These are phyloP conservation scores for Exophiala dermatitidis DNA, from an alignment of 2,329 filamentous ascomycete species.

Conservation along the genomic window DNA sequence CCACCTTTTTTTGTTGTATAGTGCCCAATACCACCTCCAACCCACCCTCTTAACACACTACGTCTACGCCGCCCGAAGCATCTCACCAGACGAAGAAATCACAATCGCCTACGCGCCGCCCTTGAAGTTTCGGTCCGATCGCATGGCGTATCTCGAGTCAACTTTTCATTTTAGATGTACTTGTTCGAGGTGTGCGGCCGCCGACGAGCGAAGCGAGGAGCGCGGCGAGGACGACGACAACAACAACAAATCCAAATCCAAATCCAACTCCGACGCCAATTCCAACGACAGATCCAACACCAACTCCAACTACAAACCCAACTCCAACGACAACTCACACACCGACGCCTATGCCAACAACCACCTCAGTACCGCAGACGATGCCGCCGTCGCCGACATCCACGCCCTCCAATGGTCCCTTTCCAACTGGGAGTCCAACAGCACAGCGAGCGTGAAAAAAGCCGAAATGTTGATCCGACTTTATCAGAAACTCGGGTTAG, in stretches of 20 bases:
- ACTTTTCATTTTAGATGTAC: conserved; percentile 21
- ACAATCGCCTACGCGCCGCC: conserved; percentile 67
- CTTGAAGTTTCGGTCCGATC: conserved; percentile 3
- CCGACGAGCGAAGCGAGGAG: conserved; percentile 1
- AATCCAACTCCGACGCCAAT: neutral
- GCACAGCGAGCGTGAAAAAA: conserved; percentile 16
- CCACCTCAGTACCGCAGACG: too few relatives aligned
- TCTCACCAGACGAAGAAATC: conserved; percentile 82
- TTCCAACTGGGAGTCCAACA: conserved; percentile 15
- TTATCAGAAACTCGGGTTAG: conserved; percentile 11
- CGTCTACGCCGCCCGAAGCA: conserved; percentile 50
- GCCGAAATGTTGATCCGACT: conserved; percentile 17
- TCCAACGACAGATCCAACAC: neutral
- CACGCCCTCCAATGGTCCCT: conserved; percentile 13
- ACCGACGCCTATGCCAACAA: too few relatives aligned
- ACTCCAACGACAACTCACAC: too few relatives aligned
- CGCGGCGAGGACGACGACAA: conserved; percentile 9
- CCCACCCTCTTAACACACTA: conserved; percentile 14
- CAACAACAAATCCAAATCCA: too few relatives aligned
- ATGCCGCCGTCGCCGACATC: too few relatives aligned
- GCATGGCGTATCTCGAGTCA: conserved; percentile 10
- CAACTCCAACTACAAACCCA: too few relatives aligned
- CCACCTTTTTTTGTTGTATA: neutral
- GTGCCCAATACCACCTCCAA: conserved; percentile 20
- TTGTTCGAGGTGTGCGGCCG: conserved; percentile 14